A percentile compares a stretch with the other conserved stretches of the same genome.
phyloP scores from a whole-genome alignment of 768 basidiomycete genomes.

The Nevesoporus exiguus region DNA sequence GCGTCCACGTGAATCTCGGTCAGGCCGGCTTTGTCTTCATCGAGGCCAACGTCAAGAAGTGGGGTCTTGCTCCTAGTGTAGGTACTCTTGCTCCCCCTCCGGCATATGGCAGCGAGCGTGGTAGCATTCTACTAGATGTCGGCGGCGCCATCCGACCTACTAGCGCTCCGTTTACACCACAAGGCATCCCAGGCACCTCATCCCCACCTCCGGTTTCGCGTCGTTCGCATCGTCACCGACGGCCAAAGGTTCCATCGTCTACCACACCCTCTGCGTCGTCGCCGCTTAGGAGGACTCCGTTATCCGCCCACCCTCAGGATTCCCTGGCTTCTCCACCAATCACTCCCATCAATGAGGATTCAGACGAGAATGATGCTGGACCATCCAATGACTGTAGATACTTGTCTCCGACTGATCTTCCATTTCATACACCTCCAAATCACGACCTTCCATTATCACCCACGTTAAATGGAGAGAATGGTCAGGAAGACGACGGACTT shows the following conservation, averaged over 20 bases:
- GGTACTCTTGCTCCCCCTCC: slow-evolving; percentile 97
- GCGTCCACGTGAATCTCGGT: slow-evolving; percentile 95
- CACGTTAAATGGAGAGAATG: slow-evolving; percentile 18
- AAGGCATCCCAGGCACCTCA: slow-evolving; percentile 43
- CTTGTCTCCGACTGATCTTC: slow-evolving; percentile 60
- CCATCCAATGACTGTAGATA: slow-evolving; percentile 50
- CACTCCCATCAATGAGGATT: slow-evolving; percentile 70
- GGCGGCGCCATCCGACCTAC: slow-evolving; percentile 44
- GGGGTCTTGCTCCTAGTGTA: slow-evolving; percentile 96
- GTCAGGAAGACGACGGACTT: slow-evolving; percentile 24
- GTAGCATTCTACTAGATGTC: slow-evolving; percentile 91
- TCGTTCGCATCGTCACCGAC: slow-evolving; percentile 59
- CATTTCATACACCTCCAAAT: slow-evolving; percentile 54
- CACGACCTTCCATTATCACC: slow-evolving; percentile 46
- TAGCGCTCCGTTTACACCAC: slow-evolving; percentile 30
- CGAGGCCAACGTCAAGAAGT: slow-evolving; percentile 99
- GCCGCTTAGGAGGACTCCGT: slow-evolving; percentile 55
- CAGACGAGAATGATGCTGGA: slow-evolving; percentile 46
- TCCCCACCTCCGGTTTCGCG: slow-evolving; percentile 43
- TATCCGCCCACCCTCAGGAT: slow-evolving; percentile 42
- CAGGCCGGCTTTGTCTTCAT: slow-evolving; percentile 99
- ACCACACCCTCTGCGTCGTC: slow-evolving; percentile 53
- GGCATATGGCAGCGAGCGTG: slow-evolving; percentile 95
- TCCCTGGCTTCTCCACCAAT: slow-evolving; percentile 63
- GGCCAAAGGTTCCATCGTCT: slow-evolving; percentile 41